Conservation (phyloP, 768 basidiomycete species). For the Rhodocollybia butyracea region DNA sequence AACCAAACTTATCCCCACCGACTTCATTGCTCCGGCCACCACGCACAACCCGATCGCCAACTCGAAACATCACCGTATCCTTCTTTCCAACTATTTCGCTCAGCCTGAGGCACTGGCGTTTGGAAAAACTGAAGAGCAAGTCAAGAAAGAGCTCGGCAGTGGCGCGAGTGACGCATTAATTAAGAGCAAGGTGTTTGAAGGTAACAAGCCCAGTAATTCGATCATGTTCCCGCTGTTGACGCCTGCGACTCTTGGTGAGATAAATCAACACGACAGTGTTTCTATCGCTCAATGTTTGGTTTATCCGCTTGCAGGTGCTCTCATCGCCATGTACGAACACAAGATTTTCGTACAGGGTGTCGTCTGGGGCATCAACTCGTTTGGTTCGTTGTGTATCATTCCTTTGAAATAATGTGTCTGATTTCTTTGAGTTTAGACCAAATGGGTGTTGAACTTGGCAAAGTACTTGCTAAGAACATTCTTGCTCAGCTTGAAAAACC, state of each 20-base stretch:
- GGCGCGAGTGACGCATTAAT: slow-evolving; percentile 80
- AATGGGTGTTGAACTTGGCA: slow-evolving; percentile 99
- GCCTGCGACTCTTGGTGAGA: slow-evolving; percentile 77
- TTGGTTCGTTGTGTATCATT: slow-evolving; percentile 45
- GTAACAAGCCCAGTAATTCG: slow-evolving; percentile 11
- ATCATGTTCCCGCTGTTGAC: slow-evolving; percentile 86
- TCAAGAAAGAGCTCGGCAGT: slow-evolving; percentile 61
- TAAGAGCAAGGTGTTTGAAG: slow-evolving; percentile 68
- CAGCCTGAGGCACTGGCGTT: slow-evolving; percentile 98
- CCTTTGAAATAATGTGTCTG: background rate
- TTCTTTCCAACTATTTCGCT: slow-evolving; percentile 97
- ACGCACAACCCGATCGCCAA: slow-evolving; percentile 84
- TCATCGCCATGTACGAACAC: slow-evolving; percentile 94
- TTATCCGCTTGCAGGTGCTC: slow-evolving; percentile 44
- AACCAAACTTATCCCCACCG: slow-evolving; percentile 87
- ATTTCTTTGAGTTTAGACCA: slow-evolving; percentile 58
- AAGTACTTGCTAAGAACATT: slow-evolving; percentile 96
- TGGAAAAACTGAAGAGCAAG: slow-evolving; percentile 92
- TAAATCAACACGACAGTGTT: slow-evolving; percentile 9
- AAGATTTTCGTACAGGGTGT: slow-evolving; percentile 99
- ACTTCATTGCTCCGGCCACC: slow-evolving; percentile 88
- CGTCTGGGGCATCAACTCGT: slow-evolving; percentile 98
- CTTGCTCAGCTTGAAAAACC: slow-evolving; percentile 82
- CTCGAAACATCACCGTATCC: slow-evolving; percentile 95
- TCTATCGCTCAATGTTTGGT: slow-evolving; percentile 8